These are phyloP conservation scores for Aspergillus brasiliensis DNA, from an alignment of 2,329 filamentous ascomycete genomes.

Conservation along the genomic window DNA sequence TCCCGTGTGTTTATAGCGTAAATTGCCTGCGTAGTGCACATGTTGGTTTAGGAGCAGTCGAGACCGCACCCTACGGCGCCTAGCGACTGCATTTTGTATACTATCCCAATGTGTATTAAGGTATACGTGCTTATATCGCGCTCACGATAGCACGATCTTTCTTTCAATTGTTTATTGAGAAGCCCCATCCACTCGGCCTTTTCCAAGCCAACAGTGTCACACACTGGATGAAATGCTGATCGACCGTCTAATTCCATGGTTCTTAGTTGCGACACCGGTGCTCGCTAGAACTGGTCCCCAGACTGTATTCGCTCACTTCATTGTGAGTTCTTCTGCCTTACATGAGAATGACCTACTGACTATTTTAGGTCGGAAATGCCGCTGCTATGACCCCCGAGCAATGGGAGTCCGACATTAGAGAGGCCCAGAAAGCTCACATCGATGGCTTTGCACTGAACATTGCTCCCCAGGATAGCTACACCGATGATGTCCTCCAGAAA, in stretches of 20 bases:
- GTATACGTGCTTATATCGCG: background rate
- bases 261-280: background rate
- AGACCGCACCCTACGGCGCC: background rate
- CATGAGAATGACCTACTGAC: background rate
- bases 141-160: background rate
- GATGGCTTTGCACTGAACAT: slow-evolving; percentile 39
- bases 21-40: background rate
- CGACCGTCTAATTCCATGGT: background rate
- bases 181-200: background rate
- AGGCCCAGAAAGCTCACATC: slow-evolving; percentile 33
- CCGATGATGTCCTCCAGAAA: slow-evolving; percentile 28
- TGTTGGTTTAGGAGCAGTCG: background rate
- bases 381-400: slow-evolving; percentile 25
- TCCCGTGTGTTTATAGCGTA: background rate
- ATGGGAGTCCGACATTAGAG: slow-evolving; percentile 31
- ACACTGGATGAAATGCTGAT: background rate
- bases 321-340: slow-evolving; percentile 25
- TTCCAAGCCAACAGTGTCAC: background rate
- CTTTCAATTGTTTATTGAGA: background rate
- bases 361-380: slow-evolving; percentile 28
- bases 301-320: slow-evolving; percentile 39
- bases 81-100: background rate
- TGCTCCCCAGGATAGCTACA: slow-evolving; percentile 33
- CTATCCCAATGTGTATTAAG: background rate
- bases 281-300: slow-evolving; percentile 20